phyloP scores from a whole-genome alignment of 768 basidiomycete species.

The Hygrocybe punicea region DNA sequence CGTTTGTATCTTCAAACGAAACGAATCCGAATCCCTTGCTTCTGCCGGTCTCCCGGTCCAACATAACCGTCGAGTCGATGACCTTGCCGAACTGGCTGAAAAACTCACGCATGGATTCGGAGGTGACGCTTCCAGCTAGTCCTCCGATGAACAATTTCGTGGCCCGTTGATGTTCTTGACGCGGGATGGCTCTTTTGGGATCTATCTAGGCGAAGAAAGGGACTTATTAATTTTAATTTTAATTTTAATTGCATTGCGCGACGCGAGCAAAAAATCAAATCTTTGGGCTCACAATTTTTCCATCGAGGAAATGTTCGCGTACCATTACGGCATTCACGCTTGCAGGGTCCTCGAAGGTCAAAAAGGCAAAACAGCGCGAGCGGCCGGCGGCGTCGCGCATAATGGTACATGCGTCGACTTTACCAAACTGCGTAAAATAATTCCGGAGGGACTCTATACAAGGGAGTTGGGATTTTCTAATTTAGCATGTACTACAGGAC shows the following conservation, averaged over 20 bases:
- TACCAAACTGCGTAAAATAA: conserved; percentile 95
- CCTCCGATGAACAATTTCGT: conserved; percentile 97
- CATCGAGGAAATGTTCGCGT: conserved; percentile 90
- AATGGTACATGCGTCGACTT: conserved; percentile 96
- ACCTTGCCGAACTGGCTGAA: conserved; percentile 94
- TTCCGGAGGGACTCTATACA: conserved; percentile 67
- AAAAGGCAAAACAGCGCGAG: conserved; percentile 95
- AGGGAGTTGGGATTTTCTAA: conserved; percentile 35
- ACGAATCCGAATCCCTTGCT: conserved; percentile 99
- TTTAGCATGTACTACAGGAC: conserved; percentile 37
- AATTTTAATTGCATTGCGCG: too few species aligned
- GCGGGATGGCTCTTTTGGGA: conserved; percentile 97
- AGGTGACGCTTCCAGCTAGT: conserved; percentile 86
- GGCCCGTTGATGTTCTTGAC: conserved; percentile 89
- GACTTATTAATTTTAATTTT: neutral
- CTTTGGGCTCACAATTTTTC: conserved; percentile 78
- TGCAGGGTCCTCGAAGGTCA: conserved; percentile 91
- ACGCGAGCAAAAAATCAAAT: neutral
- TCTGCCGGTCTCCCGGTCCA: conserved; percentile 90
- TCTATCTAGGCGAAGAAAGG: conserved; percentile 67
- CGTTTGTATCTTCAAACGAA: conserved; percentile 89
- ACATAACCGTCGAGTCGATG: conserved; percentile 97
- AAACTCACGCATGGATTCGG: conserved; percentile 88
- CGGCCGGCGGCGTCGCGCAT: conserved; percentile 96
- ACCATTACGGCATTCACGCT: conserved; percentile 96